Evolutionary conservation across 208 protist species (phyloP), one percentile per base, ranked within the genome.

Genomic region (Acanthamoeba triangularis): DNA sequence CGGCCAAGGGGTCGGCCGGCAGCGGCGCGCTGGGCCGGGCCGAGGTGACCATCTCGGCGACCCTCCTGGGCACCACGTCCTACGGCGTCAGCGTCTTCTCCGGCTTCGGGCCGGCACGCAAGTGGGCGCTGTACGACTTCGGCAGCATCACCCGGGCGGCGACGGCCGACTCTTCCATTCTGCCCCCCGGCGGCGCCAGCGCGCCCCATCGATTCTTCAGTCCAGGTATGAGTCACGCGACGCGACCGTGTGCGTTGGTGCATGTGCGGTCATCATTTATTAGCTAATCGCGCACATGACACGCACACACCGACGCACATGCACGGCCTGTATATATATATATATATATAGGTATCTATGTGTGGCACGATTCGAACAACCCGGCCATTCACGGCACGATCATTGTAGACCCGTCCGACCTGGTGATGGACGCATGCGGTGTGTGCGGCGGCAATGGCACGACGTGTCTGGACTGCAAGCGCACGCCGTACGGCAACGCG

Each of bases 361-460:
- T 90, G n/a, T 90, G 82, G 82, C 82, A 90, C 82, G 82, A 90
- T 52, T 90, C 82, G 0, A 90, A 90, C 82, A 90, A 90, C 54
- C 82, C 82, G 44, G 82, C 82, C n/a, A 0, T 90, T 0, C 82
- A 90, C 52, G 82, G 82, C 82, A 44, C 25, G 2, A 65, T 90
- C 49, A 90, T 67, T 10, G 82, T 90, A 0, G 82, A 90, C 33
- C 82, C 82, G 18, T 90, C 82, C 18, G 65, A 93, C 25, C 28
- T 93, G 41, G 18, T 56, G 16, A 56, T 56, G 16, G 87, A 93
- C 63, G 44, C 25, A 0, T 93, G 87, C 37, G 87, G 87, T 8
- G 87, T 93, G 61, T 93, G 87, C 87, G 87, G 87, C 87, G 87
- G 87, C 87, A 93, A 93, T 5, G 87, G 87, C 63, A 93, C 87